Percentiles rank a stretch among this genome's conserved stretches.
Evolutionary conservation across 331 rosid genomes (phyloP).

Genomic region (Malus hybrid): DNA sequence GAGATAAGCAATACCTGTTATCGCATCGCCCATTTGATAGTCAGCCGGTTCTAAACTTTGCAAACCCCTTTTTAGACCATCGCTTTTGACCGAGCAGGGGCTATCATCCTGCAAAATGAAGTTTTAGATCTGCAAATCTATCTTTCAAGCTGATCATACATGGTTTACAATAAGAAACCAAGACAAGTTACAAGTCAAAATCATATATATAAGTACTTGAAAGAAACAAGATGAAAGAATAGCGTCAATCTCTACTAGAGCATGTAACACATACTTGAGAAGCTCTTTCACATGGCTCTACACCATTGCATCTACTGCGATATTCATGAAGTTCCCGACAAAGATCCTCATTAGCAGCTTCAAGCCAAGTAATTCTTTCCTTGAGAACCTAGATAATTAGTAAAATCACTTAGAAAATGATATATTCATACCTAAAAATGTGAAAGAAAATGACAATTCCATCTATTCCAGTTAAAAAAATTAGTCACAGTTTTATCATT

Average conservation of each 20-base stretch:
- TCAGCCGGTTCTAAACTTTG: slow-evolving; percentile 55
- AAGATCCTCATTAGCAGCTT: slow-evolving; percentile 97
- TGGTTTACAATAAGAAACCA: neutral
- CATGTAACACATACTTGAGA: slow-evolving; percentile 36
- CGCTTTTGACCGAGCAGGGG: slow-evolving; percentile 53
- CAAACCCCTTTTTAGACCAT: slow-evolving; percentile 84
- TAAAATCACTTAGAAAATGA: neutral
- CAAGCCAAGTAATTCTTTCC: slow-evolving; percentile 97
- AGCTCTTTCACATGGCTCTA: slow-evolving; percentile 64
- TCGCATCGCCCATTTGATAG: slow-evolving; percentile 68
- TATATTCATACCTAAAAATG: neutral
- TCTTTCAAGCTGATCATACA: neutral
- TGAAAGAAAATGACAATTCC: neutral
- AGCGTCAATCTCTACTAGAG: slow-evolving; percentile 7
- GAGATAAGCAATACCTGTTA: slow-evolving; percentile 45
- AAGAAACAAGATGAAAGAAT: slow-evolving; percentile 7
- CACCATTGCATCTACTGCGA: slow-evolving; percentile 67
- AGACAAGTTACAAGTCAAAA: slow-evolving; percentile 1
- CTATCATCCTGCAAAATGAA: slow-evolving; percentile 56
- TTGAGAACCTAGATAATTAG: slow-evolving; percentile 60
- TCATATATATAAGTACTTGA: neutral
- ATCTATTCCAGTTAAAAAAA: neutral
- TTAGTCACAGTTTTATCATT: neutral
- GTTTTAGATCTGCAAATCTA: slow-evolving; percentile 14
- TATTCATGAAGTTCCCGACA: slow-evolving; percentile 90